Evolutionary conservation across 202 grass and related monocot species (phyloP).

Genomic region (Zizania palustris): DNA sequence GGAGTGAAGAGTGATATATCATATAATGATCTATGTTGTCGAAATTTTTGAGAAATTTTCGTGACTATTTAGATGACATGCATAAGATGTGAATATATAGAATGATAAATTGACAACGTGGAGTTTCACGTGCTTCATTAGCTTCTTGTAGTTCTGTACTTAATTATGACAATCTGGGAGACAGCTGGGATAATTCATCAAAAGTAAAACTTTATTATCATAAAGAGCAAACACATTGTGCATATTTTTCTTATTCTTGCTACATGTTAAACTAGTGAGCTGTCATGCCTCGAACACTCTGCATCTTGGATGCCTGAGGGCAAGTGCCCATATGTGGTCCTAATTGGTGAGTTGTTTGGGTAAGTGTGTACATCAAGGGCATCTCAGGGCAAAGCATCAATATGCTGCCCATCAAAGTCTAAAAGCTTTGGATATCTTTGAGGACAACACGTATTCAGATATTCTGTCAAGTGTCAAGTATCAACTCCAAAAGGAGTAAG

Average conservation of each 20-base stretch:
- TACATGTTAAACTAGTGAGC: not conserved
- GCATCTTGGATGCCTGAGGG: not conserved
- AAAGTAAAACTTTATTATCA: not conserved
- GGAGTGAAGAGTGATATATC: no score
- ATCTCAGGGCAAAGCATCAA: not conserved
- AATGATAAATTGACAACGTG: not conserved
- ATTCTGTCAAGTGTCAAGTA: no score
- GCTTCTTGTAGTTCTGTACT: not conserved
- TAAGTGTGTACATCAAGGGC: not conserved
- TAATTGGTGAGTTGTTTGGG: not conserved
- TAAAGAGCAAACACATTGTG: not conserved
- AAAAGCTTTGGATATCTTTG: not conserved
- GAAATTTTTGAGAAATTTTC: no score
- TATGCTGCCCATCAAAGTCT: not conserved
- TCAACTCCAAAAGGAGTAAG: not conserved
- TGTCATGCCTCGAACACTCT: not conserved
- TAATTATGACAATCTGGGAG: not conserved
- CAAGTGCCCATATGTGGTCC: not conserved
- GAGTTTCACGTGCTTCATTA: constrained; percentile 6
- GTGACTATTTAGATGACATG: no score
- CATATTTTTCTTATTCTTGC: not conserved
- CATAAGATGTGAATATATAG: not conserved
- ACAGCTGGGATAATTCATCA: not conserved
- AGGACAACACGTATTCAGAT: not conserved
- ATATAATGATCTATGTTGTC: no score